Base-by-base conservation (phyloP, 169 alveolate genomes). In the Plasmodium vinckei region DNA sequence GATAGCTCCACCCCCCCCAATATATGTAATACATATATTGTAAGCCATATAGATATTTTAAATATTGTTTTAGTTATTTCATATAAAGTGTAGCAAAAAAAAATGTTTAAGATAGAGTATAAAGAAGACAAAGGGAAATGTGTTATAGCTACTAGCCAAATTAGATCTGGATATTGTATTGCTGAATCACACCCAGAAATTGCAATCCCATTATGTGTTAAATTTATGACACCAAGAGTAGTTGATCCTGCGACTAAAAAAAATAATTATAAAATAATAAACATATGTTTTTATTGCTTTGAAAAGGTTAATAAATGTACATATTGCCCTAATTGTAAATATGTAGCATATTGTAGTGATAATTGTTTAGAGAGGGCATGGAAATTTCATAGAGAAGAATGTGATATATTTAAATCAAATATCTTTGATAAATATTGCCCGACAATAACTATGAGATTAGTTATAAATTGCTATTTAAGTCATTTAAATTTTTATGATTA, bases 371-470 rank as follows among this genome's bases (percentile, higher is more conserved):
- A 77, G 5, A 21, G 65, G 49, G 88, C 77, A 1, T 77, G 88
- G 88, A 77, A 77, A 13, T 77, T 64, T 15, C 88, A 77, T n/a
- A 49, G 88, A 77, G 88, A 77, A 2, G 88, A 77, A 77, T 77
- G 88, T 77, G 88, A 77, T 25, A 68, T 77, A 12, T 57, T 27
- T 56, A 63, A 65, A 56, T 77, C 88, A 0, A 77, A 77, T 44
- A 77, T 77, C 1, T 77, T 77, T 77, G 88, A 77, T 44, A 77
- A 49, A n/a, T 77, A 63, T 10, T 77, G 88, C 12, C 88, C 88
- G 49, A 39, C 88, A 33, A 77, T 77, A 15, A 77, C 65, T 15
- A 77, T 77, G 88, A 65, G 88, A 13, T 49, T 77, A 69, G 88
- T 77, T 47, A 77, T 77, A 47, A 63, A 77, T 33, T 63, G 77